phyloP scores from a whole-genome alignment of 73 alveolate genomes.

The Paramecium caudatum region DNA sequence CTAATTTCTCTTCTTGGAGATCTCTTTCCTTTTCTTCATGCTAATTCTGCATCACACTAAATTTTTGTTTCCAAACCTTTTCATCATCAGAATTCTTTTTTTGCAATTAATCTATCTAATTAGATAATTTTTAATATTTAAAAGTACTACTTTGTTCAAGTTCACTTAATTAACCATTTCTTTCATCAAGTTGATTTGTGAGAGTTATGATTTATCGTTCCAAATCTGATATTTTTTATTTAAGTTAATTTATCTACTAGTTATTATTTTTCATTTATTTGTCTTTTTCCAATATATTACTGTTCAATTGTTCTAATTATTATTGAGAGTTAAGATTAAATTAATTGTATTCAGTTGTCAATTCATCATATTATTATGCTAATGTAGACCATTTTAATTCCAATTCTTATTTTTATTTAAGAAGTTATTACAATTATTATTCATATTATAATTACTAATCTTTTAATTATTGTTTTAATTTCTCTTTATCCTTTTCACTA shows the following conservation, averaged over 20 bases:
- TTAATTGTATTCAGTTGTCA: conserved; percentile 16
- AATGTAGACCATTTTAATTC: neutral
- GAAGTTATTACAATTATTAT: no score
- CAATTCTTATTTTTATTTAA: conserved; percentile 11
- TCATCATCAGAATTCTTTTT: conserved; percentile 9
- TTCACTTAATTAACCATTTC: conserved; percentile 16
- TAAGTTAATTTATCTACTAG: neutral
- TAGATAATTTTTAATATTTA: neutral
- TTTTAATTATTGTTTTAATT: neutral
- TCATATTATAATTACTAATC: neutral
- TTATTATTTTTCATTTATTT: neutral
- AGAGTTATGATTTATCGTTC: neutral
- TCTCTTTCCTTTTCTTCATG: conserved; percentile 43
- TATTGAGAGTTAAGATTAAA: neutral
- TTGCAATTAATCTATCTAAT: neutral
- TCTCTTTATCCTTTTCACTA: conserved; percentile 10
- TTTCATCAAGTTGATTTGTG: neutral
- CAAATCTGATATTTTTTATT: conserved; percentile 19
- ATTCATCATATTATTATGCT: neutral
- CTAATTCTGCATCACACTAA: neutral
- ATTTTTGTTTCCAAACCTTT: neutral
- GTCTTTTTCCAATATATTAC: neutral
- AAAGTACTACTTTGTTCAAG: neutral
- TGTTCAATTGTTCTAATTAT: neutral
- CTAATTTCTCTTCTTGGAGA: neutral